These are phyloP conservation scores for Laguncularia racemosa DNA, from an alignment of 345 rosid genomes.

Conservation along the genomic window DNA sequence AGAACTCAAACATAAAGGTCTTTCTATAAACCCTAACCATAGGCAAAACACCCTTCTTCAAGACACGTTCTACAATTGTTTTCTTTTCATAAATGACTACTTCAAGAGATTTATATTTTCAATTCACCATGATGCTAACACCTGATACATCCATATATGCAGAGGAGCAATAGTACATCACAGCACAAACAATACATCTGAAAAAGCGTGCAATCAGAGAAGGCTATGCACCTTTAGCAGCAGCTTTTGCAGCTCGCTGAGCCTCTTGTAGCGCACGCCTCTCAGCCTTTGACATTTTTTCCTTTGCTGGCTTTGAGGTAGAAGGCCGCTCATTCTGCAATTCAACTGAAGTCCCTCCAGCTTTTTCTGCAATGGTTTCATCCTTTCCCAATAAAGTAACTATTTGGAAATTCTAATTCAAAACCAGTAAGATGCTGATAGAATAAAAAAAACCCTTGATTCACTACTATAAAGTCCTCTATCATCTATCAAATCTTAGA, in stretches of 20 bases:
- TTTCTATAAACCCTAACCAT: too few relatives aligned
- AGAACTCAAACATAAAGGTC: too few relatives aligned
- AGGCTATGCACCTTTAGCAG: constrained; percentile 60
- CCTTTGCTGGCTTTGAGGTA: constrained; percentile 54
- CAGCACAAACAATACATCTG: too few relatives aligned
- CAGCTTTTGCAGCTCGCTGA: constrained; percentile 87
- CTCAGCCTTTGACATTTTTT: constrained; percentile 86
- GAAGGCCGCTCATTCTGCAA: constrained; percentile 40
- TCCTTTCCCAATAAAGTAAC: neutral
- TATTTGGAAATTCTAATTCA: neutral
- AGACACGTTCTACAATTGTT: too few relatives aligned
- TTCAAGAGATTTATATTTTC: too few relatives aligned
- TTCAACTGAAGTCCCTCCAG: constrained; percentile 34
- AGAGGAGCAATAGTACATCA: too few relatives aligned
- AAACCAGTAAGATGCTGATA: neutral
- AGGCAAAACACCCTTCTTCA: too few relatives aligned
- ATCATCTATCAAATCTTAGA: too few relatives aligned
- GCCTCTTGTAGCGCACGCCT: constrained; percentile 92
- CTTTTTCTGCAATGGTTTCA: constrained; percentile 38
- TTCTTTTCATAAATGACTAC: too few relatives aligned
- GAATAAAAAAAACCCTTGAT: neutral
- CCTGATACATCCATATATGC: too few relatives aligned
- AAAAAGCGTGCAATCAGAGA: neutral
- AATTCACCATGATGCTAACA: too few relatives aligned
- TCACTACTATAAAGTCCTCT: too few relatives aligned